These are phyloP conservation scores for Monosporascus sp. DNA, from an alignment of 2,329 filamentous ascomycete genomes.

Conservation along the genomic window DNA sequence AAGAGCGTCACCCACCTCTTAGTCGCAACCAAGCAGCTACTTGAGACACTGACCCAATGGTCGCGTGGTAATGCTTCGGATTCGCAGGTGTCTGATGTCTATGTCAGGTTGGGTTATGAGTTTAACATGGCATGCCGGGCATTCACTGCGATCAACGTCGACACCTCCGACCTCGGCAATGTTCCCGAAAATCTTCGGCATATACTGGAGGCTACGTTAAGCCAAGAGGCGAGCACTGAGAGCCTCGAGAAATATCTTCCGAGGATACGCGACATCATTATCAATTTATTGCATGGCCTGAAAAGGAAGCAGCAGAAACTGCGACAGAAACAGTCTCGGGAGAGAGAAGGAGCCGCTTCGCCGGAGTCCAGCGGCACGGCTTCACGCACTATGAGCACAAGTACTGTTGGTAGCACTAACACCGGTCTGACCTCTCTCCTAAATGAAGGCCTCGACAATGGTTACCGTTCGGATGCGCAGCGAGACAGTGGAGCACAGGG, in stretches of 20 bases:
- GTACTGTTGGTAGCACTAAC: slow-evolving; percentile 51
- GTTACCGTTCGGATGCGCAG: slow-evolving; percentile 39
- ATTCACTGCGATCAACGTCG: slow-evolving; percentile 94
- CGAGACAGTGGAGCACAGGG: slow-evolving; percentile 25
- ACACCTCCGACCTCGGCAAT: slow-evolving; percentile 88
- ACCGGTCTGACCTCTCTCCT: slow-evolving; percentile 54
- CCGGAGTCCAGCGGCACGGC: slow-evolving; percentile 33
- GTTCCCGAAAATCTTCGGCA: slow-evolving; percentile 85
- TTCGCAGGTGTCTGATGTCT: slow-evolving; percentile 94
- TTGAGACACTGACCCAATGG: slow-evolving; percentile 97
- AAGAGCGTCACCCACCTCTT: slow-evolving; percentile 97
- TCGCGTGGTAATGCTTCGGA: slow-evolving; percentile 89
- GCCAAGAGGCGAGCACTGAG: slow-evolving; percentile 89
- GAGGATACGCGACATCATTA: slow-evolving; percentile 95
- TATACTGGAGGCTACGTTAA: slow-evolving; percentile 92
- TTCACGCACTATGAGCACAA: slow-evolving; percentile 52
- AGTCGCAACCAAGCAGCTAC: slow-evolving; percentile 93
- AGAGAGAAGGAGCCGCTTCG: slow-evolving; percentile 41
- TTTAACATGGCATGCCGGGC: slow-evolving; percentile 98
- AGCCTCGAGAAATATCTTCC: slow-evolving; percentile 92
- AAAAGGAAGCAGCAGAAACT: slow-evolving; percentile 96
- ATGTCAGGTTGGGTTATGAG: slow-evolving; percentile 94
- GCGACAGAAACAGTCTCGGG: slow-evolving; percentile 55
- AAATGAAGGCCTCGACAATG: slow-evolving; percentile 54
- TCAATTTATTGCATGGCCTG: slow-evolving; percentile 89